Evolutionary conservation across 78 protist species (phyloP).

Genomic region (Pigoraptor vietnamica): DNA sequence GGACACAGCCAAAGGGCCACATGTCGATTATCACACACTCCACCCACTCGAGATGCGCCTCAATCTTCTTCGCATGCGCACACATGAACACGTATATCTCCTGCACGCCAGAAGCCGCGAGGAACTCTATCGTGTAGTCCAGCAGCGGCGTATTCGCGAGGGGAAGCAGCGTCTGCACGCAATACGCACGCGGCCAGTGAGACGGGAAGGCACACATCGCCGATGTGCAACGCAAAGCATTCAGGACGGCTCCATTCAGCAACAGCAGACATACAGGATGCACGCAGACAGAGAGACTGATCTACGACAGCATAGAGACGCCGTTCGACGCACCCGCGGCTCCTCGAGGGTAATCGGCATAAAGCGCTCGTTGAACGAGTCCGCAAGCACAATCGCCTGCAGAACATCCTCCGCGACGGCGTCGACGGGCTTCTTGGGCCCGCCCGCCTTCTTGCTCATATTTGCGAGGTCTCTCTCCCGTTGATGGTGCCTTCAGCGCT

Average conservation of each 20-base stretch:
- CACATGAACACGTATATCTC: slow-evolving; percentile 60
- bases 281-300: neutral
- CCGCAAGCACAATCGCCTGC: neutral
- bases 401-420: neutral
- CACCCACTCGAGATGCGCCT: slow-evolving; percentile 31
- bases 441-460: neutral
- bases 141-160: slow-evolving; percentile 66
- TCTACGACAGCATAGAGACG: too few relatives aligned
- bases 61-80: slow-evolving; percentile 49
- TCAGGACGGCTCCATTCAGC: neutral
- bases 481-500: too few relatives aligned
- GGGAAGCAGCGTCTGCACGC: slow-evolving; percentile 58
- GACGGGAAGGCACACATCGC: neutral
- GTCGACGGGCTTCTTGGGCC: neutral
- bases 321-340: neutral
- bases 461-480: neutral
- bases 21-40: too few relatives aligned
- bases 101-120: slow-evolving; percentile 63
- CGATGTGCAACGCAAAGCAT: too few relatives aligned
- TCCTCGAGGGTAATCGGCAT: neutral
- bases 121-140: slow-evolving; percentile 83
- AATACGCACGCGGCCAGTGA: neutral
- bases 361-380: neutral
- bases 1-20: too few relatives aligned
- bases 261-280: neutral